Evolutionary conservation across 1,284 basidiomycete genomes (phyloP).

Genomic region (Malassezia globosa): DNA sequence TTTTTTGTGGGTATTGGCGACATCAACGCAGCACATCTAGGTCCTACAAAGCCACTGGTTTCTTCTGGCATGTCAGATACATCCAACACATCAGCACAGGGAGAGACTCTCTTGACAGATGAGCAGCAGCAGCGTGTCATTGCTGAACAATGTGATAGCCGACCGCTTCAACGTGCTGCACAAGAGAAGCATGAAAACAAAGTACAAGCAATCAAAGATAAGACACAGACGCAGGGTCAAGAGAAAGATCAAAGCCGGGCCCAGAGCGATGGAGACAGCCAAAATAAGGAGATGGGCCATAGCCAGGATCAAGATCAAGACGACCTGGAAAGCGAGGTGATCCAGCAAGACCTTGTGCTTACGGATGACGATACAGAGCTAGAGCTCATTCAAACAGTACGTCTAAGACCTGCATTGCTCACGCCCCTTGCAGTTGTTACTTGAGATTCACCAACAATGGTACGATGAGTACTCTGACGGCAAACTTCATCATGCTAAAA

Average conservation of each 20-base stretch:
- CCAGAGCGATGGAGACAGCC: too few species aligned
- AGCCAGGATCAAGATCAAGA: too few species aligned
- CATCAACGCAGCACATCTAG: conserved; percentile 61
- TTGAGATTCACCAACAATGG: conserved; percentile 64
- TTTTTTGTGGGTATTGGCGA: conserved; percentile 98
- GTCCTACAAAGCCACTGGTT: conserved; percentile 12
- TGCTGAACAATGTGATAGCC: conserved; percentile 69
- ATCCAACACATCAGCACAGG: not conserved
- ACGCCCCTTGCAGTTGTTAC: conserved; percentile 55
- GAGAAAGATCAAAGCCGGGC: too few species aligned
- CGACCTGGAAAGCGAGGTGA: conserved; percentile 11
- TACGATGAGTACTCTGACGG: conserved; percentile 49
- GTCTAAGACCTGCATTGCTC: conserved; percentile 33
- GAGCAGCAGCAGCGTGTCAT: conserved; percentile 48
- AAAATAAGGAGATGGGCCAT: too few species aligned
- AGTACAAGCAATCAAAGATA: conserved; percentile 45
- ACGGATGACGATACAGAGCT: conserved; percentile 66
- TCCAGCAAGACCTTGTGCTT: conserved; percentile 8
- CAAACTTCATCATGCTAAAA: conserved; percentile 8
- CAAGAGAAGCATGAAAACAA: conserved; percentile 52
- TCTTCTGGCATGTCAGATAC: not conserved
- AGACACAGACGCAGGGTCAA: not conserved
- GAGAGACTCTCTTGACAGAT: not conserved
- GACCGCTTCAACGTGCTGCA: conserved; percentile 59
- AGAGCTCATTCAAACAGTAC: conserved; percentile 60